A percentile compares a stretch with the other conserved stretches of the same genome.
These are phyloP conservation scores for Nannizziopsis arthrosporioides DNA, from an alignment of 2,329 filamentous ascomycete species.

Conservation along the genomic window DNA sequence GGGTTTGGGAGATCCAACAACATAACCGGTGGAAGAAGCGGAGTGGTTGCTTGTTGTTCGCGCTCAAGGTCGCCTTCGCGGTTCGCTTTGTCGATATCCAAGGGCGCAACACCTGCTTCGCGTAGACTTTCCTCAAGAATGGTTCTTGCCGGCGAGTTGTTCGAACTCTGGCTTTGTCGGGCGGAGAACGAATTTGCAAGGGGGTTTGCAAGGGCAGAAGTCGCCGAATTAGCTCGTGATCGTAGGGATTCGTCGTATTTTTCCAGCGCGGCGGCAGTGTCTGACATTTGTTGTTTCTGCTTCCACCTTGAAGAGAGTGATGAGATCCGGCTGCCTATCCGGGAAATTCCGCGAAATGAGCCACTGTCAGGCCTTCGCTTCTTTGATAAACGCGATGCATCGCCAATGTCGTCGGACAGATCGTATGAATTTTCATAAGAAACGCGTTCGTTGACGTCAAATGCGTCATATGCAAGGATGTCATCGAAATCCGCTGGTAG, in stretches of 20 bases:
- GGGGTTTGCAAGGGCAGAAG: slow-evolving; percentile 30
- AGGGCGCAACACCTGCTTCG: slow-evolving; percentile 39
- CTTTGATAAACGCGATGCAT: slow-evolving; percentile 43
- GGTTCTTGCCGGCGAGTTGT: slow-evolving; percentile 50
- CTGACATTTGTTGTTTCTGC: slow-evolving; percentile 26
- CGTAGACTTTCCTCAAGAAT: slow-evolving; percentile 46
- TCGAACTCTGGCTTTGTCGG: slow-evolving; percentile 43
- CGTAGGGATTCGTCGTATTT: slow-evolving; percentile 25
- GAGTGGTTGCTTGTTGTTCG: slow-evolving; percentile 62
- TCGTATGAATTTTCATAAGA: slow-evolving; percentile 29
- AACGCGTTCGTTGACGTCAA: slow-evolving; percentile 24
- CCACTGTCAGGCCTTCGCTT: slow-evolving; percentile 42
- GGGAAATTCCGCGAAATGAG: slow-evolving; percentile 45
- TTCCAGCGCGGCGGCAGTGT: slow-evolving; percentile 22
- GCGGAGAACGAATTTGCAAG: slow-evolving; percentile 27
- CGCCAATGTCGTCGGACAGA: slow-evolving; percentile 54
- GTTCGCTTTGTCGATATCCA: slow-evolving; percentile 45
- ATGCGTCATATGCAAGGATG: slow-evolving; percentile 17
- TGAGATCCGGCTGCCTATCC: slow-evolving; percentile 57
- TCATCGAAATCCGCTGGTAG: slow-evolving; percentile 28
- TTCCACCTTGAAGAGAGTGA: slow-evolving; percentile 50
- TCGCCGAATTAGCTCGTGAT: slow-evolving; percentile 34
- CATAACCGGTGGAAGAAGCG: slow-evolving; percentile 70
- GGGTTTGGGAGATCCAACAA: slow-evolving; percentile 42
- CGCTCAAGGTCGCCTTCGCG: slow-evolving; percentile 41